Conservation (phyloP, 768 basidiomycete species). For the Infundibulicybe gibba region DNA sequence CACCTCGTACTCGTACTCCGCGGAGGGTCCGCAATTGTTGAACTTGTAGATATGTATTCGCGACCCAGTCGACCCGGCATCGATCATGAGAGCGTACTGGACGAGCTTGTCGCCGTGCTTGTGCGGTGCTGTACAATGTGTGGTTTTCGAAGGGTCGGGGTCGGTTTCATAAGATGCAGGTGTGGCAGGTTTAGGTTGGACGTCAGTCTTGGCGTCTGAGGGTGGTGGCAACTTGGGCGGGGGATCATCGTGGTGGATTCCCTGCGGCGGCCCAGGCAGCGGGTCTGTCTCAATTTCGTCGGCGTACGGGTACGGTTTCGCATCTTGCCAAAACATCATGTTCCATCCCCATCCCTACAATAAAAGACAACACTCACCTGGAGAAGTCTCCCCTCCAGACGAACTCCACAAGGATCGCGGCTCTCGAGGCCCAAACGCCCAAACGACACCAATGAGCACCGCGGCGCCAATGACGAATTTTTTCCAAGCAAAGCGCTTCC, state of each 20-base stretch:
- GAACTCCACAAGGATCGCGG: constrained; percentile 17
- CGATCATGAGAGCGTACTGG: constrained; percentile 95
- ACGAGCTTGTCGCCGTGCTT: constrained; percentile 53
- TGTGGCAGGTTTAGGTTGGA: constrained; percentile 9
- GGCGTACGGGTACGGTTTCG: neutral
- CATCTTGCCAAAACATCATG: too few species aligned
- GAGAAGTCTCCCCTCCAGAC: too few species aligned
- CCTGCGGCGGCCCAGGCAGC: too few species aligned
- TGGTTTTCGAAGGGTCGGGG: constrained; percentile 68
- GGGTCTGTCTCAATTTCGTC: neutral
- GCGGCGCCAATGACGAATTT: constrained; percentile 60
- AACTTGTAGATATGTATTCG: constrained; percentile 99
- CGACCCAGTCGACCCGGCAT: constrained; percentile 96
- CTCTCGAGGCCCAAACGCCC: constrained; percentile 56
- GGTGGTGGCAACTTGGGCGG: too few species aligned
- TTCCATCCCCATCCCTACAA: too few species aligned
- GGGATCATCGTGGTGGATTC: constrained; percentile 2
- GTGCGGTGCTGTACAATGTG: constrained; percentile 63
- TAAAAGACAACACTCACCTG: too few species aligned
- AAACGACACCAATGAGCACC: constrained; percentile 56
- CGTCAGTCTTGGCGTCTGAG: too few species aligned
- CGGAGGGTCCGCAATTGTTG: constrained; percentile 78
- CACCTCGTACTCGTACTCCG: constrained; percentile 88
- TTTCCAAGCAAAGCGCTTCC: constrained; percentile 52
- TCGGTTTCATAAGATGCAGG: constrained; percentile 70